These are phyloP conservation scores for Epichloe sylvatica DNA, from an alignment of 2,329 filamentous ascomycete species.

Conservation along the genomic window DNA sequence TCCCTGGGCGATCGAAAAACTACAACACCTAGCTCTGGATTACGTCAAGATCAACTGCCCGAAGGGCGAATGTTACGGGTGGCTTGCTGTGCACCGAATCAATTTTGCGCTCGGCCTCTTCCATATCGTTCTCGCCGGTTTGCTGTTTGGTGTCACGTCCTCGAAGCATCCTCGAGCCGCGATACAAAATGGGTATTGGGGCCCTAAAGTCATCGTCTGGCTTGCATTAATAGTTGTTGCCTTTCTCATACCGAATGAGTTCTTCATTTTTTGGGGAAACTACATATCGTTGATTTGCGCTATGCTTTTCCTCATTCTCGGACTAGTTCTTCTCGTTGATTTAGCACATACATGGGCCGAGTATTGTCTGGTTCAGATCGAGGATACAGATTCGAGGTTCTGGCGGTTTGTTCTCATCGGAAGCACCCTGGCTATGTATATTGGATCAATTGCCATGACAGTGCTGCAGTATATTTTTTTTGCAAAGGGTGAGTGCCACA, in stretches of 20 bases:
- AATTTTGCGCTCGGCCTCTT: constrained; percentile 95
- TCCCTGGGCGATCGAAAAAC: constrained; percentile 91
- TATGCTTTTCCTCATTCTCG: constrained; percentile 85
- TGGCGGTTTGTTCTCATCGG: constrained; percentile 85
- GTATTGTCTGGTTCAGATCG: constrained; percentile 86
- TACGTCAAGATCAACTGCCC: constrained; percentile 93
- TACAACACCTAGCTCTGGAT: constrained; percentile 81
- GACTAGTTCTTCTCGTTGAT: constrained; percentile 83
- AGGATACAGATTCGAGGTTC: constrained; percentile 66
- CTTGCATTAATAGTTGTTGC: constrained; percentile 73
- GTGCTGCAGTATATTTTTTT: constrained; percentile 95
- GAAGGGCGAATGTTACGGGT: constrained; percentile 83
- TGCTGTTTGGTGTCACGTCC: constrained; percentile 74
- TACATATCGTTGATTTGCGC: constrained; percentile 80
- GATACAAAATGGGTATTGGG: constrained; percentile 98
- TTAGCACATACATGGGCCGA: constrained; percentile 96
- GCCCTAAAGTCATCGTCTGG: constrained; percentile 88
- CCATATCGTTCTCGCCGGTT: constrained; percentile 70
- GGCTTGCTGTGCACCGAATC: constrained; percentile 91
- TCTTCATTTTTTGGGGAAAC: constrained; percentile 88
- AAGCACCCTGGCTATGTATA: constrained; percentile 86
- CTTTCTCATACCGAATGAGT: constrained; percentile 87
- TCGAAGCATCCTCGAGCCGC: constrained; percentile 78
- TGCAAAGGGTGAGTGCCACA: constrained; percentile 69
- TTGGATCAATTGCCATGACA: constrained; percentile 83